Evolutionary conservation across 352 stramenopile genomes (phyloP).

Genomic region (Globisporangium okanoganense): DNA sequence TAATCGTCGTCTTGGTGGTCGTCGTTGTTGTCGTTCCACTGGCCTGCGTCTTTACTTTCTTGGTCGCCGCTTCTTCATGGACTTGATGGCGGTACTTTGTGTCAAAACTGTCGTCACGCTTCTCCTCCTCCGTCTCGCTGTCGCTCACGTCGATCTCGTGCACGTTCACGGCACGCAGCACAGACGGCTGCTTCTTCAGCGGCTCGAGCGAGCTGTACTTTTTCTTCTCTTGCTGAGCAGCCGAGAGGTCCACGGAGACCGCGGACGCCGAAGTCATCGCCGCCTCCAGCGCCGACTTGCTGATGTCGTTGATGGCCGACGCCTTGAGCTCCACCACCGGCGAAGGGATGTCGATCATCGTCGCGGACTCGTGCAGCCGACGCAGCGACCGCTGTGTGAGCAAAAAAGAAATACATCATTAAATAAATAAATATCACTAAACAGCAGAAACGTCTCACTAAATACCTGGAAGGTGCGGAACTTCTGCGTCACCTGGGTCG

Average conservation of each 20-base stretch:
- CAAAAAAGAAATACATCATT: not conserved
- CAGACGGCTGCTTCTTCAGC: slow-evolving; percentile 41
- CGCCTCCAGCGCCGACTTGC: slow-evolving; percentile 9
- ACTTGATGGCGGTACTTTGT: slow-evolving; percentile 13
- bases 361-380: slow-evolving; percentile 47
- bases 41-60: not conserved
- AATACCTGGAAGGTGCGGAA: slow-evolving; percentile 46
- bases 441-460: not conserved
- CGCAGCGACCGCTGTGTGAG: slow-evolving; percentile 28
- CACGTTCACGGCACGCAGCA: slow-evolving; percentile 27
- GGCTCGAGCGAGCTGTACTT: slow-evolving; percentile 28
- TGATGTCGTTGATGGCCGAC: slow-evolving; percentile 26
- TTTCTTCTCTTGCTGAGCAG: slow-evolving; percentile 22
- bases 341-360: slow-evolving; percentile 40
- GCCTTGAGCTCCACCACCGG: slow-evolving; percentile 38
- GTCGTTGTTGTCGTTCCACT: not conserved
- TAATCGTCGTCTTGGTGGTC: not conserved
- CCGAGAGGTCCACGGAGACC: slow-evolving; percentile 35
- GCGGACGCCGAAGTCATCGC: not conserved
- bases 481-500: slow-evolving; percentile 56
- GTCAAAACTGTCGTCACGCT: slow-evolving; percentile 17
- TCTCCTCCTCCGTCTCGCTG: slow-evolving; percentile 36
- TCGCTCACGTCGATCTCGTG: slow-evolving; percentile 30
- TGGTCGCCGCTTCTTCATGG: slow-evolving; percentile 7
- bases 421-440: not conserved